Conservation (phyloP, 164 flowering plant genomes). For the Liriodendron chinense region DNA sequence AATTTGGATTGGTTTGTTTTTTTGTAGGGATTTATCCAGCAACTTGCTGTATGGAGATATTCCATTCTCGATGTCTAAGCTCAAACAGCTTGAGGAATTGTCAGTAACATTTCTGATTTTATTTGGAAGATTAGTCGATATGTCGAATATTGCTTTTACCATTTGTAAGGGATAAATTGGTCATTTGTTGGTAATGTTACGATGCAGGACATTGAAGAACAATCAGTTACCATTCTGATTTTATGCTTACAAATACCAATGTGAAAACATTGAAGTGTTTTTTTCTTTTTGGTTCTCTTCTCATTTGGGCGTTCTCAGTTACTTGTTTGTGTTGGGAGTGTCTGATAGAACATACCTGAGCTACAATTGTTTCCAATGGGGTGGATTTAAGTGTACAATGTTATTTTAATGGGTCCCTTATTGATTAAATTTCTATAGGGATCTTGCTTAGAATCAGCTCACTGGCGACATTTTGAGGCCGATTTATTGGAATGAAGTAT, state of each 20-base stretch:
- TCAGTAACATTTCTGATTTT: not conserved
- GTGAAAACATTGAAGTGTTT: not conserved
- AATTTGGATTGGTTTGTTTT: not conserved
- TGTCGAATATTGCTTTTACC: too few relatives aligned
- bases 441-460: constrained; percentile 79
- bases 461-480: constrained; percentile 82
- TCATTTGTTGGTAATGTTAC: not conserved
- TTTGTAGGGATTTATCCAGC: constrained; percentile 67
- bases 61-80: too few relatives aligned
- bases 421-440: too few relatives aligned
- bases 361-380: too few relatives aligned
- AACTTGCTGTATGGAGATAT: too few relatives aligned
- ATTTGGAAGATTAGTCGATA: not conserved
- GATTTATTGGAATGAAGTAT: constrained; percentile 89
- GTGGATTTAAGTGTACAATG: not conserved
- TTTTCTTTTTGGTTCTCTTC: too few relatives aligned
- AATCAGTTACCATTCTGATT: constrained; percentile 70
- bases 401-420: too few relatives aligned
- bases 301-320: not conserved
- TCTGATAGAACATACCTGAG: too few relatives aligned
- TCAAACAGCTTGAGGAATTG: too few relatives aligned
- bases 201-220: constrained; percentile 64
- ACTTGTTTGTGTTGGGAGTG: too few relatives aligned
- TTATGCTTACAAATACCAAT: too few relatives aligned
- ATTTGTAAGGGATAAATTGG: too few relatives aligned